These are phyloP conservation scores for Elaeis guineensis DNA, from an alignment of 176 grass and related monocot species.

Conservation along the genomic window DNA sequence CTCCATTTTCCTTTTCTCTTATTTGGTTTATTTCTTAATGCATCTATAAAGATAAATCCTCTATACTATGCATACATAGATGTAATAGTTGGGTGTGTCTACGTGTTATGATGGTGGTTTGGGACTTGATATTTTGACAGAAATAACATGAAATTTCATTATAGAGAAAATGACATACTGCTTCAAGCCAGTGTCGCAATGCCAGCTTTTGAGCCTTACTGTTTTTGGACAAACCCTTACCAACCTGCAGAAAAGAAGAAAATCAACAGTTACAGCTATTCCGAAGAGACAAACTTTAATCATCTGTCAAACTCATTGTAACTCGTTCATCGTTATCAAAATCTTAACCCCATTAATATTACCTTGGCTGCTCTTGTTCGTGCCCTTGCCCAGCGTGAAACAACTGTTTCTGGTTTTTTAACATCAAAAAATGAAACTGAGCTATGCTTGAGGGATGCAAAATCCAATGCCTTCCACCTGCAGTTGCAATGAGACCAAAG, in stretches of 20 bases:
- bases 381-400: conserved; percentile 86
- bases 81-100: too few relatives aligned
- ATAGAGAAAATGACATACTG: conserved; percentile 48
- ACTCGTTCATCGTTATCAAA: conserved; percentile 10
- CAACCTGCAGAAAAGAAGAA: conserved; percentile 42
- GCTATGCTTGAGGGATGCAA: conserved; percentile 77
- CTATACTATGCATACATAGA: too few relatives aligned
- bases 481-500: background rate
- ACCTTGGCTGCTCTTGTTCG: conserved; percentile 84
- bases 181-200: conserved; percentile 98
- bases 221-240: conserved; percentile 90
- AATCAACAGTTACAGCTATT: conserved; percentile 2
- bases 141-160: too few relatives aligned
- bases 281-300: too few relatives aligned
- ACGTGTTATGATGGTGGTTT: too few relatives aligned
- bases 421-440: conserved; percentile 83
- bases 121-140: too few relatives aligned
- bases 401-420: conserved; percentile 67
- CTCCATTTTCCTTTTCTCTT: too few relatives aligned
- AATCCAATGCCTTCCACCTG: conserved; percentile 94
- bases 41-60: too few relatives aligned
- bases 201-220: conserved; percentile 86
- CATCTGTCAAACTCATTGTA: too few relatives aligned
- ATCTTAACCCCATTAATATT: conserved; percentile 9
- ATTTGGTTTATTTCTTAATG: too few relatives aligned